Evolutionary conservation across 75 land plant genomes (phyloP), one percentile per base, ranked within the genome.

Genomic region (Pinus taeda): DNA sequence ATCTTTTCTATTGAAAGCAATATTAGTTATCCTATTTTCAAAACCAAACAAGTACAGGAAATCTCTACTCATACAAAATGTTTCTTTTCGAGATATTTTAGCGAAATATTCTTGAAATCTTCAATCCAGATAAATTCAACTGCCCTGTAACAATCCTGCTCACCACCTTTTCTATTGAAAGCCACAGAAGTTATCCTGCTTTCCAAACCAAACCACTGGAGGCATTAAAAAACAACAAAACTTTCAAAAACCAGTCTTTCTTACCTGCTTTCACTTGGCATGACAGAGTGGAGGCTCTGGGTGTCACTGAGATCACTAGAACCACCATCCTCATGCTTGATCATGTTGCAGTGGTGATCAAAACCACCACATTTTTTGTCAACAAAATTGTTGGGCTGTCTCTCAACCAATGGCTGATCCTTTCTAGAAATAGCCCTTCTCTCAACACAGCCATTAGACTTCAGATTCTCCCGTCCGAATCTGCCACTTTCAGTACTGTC

Each of bases 401-500:
- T 67, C 71, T 67, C 71, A 37, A 53, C 49, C 53, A 67, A 67
- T 20, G 71, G 71, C 22, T 45, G 18, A 20, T 67, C 49, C 49
- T 6, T 45, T 45, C 49, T 8, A 45, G 49, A 45, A 45, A 45
- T 45, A 45, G 49, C 37, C 71, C 71, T 37, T 67, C 49, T 67
- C 71, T 20, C 49, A 45, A 45, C 49, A 45, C 8, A 6, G 49
- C 49, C 71, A 18, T 67, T 67, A 18, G 37, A 18, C 3, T 67
- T 9, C 6, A 2, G 14, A 39, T 67, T 67, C 49, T 67, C 71
- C 71, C 37, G 53, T 20, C 49, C 69, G 15, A 18, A 26, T 65
- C 24, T 30, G 21, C 63, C 63, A 45, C 8, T 6, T 8, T 45
- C 8, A 37, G 9, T 20, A 67, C 5, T 36, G 18, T 20, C 71